Conservation (phyloP, 345 rosid genomes). For the Odontarrhena argentea region DNA sequence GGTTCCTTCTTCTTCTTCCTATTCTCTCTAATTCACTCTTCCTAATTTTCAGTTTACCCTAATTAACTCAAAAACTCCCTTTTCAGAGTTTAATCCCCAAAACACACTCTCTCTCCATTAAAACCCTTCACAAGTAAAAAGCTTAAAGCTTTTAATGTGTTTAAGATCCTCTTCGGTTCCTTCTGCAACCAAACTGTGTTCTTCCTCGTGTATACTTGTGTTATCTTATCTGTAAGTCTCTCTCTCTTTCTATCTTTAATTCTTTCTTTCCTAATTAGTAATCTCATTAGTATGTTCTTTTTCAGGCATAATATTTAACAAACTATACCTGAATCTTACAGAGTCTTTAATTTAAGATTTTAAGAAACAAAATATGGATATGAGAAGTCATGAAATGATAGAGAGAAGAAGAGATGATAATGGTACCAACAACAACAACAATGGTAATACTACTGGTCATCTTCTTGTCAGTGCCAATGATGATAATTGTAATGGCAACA, state of each 20-base stretch:
- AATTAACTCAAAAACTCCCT: slow-evolving; percentile 26
- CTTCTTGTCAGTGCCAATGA: slow-evolving; percentile 19
- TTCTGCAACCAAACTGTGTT: slow-evolving; percentile 27
- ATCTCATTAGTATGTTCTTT: slow-evolving; percentile 36
- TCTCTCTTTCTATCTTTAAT: slow-evolving; percentile 12
- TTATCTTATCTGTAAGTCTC: slow-evolving; percentile 35
- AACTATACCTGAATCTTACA: not conserved
- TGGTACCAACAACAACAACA: slow-evolving; percentile 42
- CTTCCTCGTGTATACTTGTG: slow-evolving; percentile 30
- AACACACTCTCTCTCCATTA: slow-evolving; percentile 35
- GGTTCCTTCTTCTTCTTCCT: slow-evolving; percentile 26
- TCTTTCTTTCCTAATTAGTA: slow-evolving; percentile 34
- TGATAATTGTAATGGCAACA: slow-evolving; percentile 38
- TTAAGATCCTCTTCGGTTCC: slow-evolving; percentile 35
- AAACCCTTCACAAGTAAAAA: slow-evolving; percentile 36
- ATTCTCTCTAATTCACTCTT: no score
- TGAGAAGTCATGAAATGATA: slow-evolving; percentile 43
- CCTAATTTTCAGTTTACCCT: not conserved
- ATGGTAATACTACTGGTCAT: slow-evolving; percentile 2
- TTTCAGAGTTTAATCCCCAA: slow-evolving; percentile 34
- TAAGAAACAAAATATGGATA: slow-evolving; percentile 32
- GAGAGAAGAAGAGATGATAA: slow-evolving; percentile 58
- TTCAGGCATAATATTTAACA: slow-evolving; percentile 35
- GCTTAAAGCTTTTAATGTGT: slow-evolving; percentile 40
- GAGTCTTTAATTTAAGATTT: not conserved